phyloP scores from a whole-genome alignment of 441 rosid genomes.

The Adansonia grandidieri region DNA sequence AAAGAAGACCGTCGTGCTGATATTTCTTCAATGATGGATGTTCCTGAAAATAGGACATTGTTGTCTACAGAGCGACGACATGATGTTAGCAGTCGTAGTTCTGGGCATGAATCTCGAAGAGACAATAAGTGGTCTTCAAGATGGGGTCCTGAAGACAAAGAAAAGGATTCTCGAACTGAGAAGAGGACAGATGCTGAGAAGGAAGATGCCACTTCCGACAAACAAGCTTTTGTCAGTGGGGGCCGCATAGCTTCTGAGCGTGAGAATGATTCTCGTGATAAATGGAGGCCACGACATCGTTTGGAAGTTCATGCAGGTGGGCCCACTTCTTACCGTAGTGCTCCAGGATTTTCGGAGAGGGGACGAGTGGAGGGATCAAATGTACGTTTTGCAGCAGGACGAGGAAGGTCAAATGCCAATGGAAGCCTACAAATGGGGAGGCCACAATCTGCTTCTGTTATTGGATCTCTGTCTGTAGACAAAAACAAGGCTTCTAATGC shows the following conservation, averaged over 20 bases:
- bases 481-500: slow-evolving; percentile 35
- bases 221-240: slow-evolving; percentile 45
- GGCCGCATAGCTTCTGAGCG: slow-evolving; percentile 63
- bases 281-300: slow-evolving; percentile 97
- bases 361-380: slow-evolving; percentile 68
- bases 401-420: slow-evolving; percentile 57
- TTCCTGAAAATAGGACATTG: slow-evolving; percentile 53
- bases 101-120: slow-evolving; percentile 54
- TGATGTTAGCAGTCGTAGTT: slow-evolving; percentile 51
- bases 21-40: slow-evolving; percentile 52
- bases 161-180: slow-evolving; percentile 71
- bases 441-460: slow-evolving; percentile 35
- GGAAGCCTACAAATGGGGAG: slow-evolving; percentile 35
- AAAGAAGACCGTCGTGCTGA: slow-evolving; percentile 83
- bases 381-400: slow-evolving; percentile 72
- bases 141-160: slow-evolving; percentile 99
- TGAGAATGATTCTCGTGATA: slow-evolving; percentile 86
- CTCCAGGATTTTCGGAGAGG: slow-evolving; percentile 86
- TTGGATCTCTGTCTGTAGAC: slow-evolving; percentile 31
- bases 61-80: slow-evolving; percentile 66
- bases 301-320: slow-evolving; percentile 56
- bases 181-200: slow-evolving; percentile 60
- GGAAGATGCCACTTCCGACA: slow-evolving; percentile 64
- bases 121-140: slow-evolving; percentile 97
- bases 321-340: slow-evolving; percentile 63